Base-by-base conservation (phyloP, 1,284 basidiomycete genomes). In the Trametes hirsuta region DNA sequence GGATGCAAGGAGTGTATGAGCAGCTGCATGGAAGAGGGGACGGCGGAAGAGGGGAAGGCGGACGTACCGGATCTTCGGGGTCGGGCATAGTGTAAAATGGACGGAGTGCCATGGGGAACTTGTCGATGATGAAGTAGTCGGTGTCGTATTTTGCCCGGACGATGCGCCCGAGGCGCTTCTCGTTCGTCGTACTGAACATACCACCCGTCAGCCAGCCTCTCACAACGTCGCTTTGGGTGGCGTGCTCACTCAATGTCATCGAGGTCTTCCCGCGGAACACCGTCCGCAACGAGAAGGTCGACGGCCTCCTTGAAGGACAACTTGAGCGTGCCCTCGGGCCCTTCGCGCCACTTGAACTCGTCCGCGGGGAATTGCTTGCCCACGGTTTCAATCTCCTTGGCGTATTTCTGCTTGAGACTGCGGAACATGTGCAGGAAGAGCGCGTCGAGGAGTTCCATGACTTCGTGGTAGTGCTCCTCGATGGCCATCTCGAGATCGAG, bases 1-100 rank as follows among this genome's bases (percentile, higher is more conserved):
- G 68, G 35, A 6, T 36, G 39, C 37, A 40, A 42, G 1, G 22
- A 2, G 41, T 12, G 47, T 41, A n/a, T 30, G 4, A 30, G 30
- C 1, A 30, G 30, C 30, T 8, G 30, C 8, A 30, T 30, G 30
- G 30, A 30, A 30, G 30, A 4, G 30, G 30, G 8, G 30, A 8
- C 8, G 30, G 30, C 30, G 30, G 30, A 8, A 30, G 55, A 53
- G 44, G 53, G 42, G 60, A 58, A 41, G 14, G 34, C 54, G 39
- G 22, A 75, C 89, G 69, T 70, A 94, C 93, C 9, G 92, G 87
- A 76, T 97, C 88, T 61, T 84, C 80, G 22, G 95, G 86, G 79
- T 97, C 95, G 59, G 95, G 93, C 95, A 98, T 98, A 41, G 95
- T 98, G 79, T 99, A 99, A 81, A 99, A 99, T 3, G 97, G 97